Conservation (phyloP, 257 asterid species). For the Solanum boliviense region DNA sequence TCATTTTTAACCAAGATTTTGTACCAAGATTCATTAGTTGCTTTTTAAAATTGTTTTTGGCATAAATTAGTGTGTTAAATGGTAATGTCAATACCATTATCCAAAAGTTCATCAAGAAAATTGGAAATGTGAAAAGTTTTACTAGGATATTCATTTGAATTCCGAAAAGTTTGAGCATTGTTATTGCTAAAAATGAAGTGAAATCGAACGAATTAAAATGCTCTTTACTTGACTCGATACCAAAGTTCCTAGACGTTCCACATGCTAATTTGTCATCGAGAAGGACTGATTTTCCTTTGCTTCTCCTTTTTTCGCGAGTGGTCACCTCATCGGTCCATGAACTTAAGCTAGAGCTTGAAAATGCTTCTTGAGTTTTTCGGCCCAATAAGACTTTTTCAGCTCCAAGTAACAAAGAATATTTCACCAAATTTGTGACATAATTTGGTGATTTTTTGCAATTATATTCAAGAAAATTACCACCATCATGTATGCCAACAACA, state of each 20-base stretch:
- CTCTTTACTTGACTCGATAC: neutral
- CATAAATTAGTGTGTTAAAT: constrained; percentile 13
- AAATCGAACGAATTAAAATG: constrained; percentile 8
- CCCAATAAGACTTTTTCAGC: constrained; percentile 41
- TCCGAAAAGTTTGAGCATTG: constrained; percentile 19
- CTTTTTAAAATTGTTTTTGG: constrained; percentile 21
- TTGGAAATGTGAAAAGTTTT: constrained; percentile 29
- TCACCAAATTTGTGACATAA: constrained; percentile 10
- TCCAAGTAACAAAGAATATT: constrained; percentile 23
- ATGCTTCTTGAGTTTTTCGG: constrained; percentile 9
- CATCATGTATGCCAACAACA: neutral
- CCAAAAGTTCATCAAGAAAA: constrained; percentile 16
- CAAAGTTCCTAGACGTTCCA: neutral
- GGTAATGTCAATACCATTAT: constrained; percentile 29
- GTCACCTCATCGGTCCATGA: neutral
- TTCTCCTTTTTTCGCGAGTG: neutral
- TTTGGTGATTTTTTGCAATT: neutral
- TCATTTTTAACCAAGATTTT: neutral
- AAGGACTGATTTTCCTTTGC: neutral
- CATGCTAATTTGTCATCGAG: neutral
- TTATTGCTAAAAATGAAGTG: constrained; percentile 10
- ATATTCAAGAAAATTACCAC: neutral
- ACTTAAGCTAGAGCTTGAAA: neutral
- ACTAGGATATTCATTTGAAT: constrained; percentile 30
- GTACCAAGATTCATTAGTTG: constrained; percentile 13